These are phyloP conservation scores for Pilaira anomala DNA, from an alignment of 192 early-diverging fungal genomes.

Conservation along the genomic window DNA sequence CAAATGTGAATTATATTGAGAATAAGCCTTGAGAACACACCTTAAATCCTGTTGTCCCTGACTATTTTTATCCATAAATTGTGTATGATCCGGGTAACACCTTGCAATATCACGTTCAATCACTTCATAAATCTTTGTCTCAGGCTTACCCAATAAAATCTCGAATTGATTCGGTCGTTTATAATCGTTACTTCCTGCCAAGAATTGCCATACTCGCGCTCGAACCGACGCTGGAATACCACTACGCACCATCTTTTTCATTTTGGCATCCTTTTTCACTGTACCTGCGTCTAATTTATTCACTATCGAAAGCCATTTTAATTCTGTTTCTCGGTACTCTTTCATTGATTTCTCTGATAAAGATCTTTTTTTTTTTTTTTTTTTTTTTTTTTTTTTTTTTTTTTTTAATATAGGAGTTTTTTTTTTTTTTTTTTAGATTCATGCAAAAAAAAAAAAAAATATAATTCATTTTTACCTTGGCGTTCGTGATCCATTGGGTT, in stretches of 20 bases:
- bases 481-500: neutral
- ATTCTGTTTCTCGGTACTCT: conserved; percentile 42
- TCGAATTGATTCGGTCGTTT: conserved; percentile 50
- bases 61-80: conserved; percentile 70
- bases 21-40: conserved; percentile 80
- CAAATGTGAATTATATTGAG: conserved; percentile 77
- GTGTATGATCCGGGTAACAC: conserved; percentile 85
- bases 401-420: too few relatives aligned
- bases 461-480: conserved; percentile 4
- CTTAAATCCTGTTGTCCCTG: conserved; percentile 75
- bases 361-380: too few relatives aligned
- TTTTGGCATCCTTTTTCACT: conserved; percentile 45
- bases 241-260: conserved; percentile 66
- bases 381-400: too few relatives aligned
- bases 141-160: conserved; percentile 28
- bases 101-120: conserved; percentile 84
- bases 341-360: conserved; percentile 26
- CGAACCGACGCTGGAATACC: conserved; percentile 74
- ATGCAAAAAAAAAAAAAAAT: too few relatives aligned
- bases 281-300: conserved; percentile 35
- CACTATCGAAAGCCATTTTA: conserved; percentile 43
- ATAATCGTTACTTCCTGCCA: conserved; percentile 53
- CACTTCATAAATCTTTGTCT: conserved; percentile 70
- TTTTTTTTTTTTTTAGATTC: too few relatives aligned
- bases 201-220: conserved; percentile 64